These are phyloP conservation scores for Hawksworthiomyces lignivorus DNA, from an alignment of 2,329 filamentous ascomycete genomes.

Conservation along the genomic window DNA sequence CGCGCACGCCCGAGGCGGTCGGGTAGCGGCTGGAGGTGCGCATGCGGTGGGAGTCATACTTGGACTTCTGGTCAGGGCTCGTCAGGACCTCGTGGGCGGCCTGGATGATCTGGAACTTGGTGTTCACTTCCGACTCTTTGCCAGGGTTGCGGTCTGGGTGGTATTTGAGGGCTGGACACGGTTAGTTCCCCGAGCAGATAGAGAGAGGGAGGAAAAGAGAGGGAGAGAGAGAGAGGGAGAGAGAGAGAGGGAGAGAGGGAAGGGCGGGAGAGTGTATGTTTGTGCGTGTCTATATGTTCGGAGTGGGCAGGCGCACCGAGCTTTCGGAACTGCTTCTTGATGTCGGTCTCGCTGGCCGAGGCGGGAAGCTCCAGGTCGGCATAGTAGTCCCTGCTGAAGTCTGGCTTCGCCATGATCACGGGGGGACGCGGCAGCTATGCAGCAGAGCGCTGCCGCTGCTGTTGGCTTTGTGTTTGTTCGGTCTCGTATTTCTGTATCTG, in stretches of 20 bases:
- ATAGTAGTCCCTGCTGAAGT: constrained; percentile 68
- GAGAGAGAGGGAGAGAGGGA: not conserved
- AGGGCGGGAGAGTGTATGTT: no score
- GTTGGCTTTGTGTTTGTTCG: not conserved
- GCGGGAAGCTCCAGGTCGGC: constrained; percentile 67
- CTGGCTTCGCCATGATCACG: constrained; percentile 58
- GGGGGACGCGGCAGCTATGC: not conserved
- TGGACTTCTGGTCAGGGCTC: constrained; percentile 41
- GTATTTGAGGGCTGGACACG: constrained; percentile 61
- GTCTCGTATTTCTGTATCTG: not conserved
- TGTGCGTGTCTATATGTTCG: no score
- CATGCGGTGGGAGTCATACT: constrained; percentile 43
- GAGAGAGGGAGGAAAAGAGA: not conserved
- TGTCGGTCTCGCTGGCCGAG: constrained; percentile 62
- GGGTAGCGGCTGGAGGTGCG: constrained; percentile 32
- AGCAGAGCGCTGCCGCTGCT: not conserved
- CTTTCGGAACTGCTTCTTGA: constrained; percentile 82
- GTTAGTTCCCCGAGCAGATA: no score
- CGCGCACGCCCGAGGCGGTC: constrained; percentile 45
- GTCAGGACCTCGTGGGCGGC: constrained; percentile 70
- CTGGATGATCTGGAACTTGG: constrained; percentile 81
- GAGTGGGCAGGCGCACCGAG: constrained; percentile 56
- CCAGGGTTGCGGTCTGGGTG: constrained; percentile 88
- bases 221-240: not conserved
- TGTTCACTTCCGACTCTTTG: constrained; percentile 67